Evolutionary conservation across 176 grass and related monocot species (phyloP).

Genomic region (bread wheat (Triticum aestivum)): IWGSC_CS_RefSeq_v2.1 NC_057797.1:170621990-170622489

Average conservation of each 20-base stretch:
- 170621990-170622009: not conserved
- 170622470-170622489: conserved; percentile 34
- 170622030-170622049: not conserved
- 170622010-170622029: not conserved
- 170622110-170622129: not conserved
- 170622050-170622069: not conserved
- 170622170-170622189: not conserved
- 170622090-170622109: too few species aligned
- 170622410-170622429: not conserved
- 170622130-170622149: not conserved
- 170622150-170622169: not conserved
- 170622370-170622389: not conserved
- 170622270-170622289: not conserved
- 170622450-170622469: conserved; percentile 24
- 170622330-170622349: conserved; percentile 19
- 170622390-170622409: conserved; percentile 12
- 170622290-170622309: conserved; percentile 5
- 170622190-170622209: not conserved
- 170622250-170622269: not conserved
- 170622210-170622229: conserved; percentile 5
- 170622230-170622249: not conserved
- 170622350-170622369: not conserved
- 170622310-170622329: conserved; percentile 1
- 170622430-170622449: not conserved
- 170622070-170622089: not conserved